Evolutionary conservation across 2,329 filamentous ascomycete species (phyloP).

Genomic region (Alternaria gansuensis): DNA sequence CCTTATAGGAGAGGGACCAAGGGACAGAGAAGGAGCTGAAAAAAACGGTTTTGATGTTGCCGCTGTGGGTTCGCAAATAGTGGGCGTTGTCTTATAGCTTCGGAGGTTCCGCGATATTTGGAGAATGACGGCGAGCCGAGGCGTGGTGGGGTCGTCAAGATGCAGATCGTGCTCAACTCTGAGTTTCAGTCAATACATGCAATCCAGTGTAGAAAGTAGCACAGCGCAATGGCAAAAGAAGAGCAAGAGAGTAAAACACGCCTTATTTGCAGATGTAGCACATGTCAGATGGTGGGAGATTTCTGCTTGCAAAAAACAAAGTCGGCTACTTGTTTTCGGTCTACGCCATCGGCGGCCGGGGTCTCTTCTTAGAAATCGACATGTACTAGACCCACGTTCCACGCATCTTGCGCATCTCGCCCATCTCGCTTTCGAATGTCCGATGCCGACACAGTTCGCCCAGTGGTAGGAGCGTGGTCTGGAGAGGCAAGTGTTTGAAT

Average conservation of each 20-base stretch:
- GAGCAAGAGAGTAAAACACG: slow-evolving; percentile 1
- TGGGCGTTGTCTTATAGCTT: slow-evolving; percentile 33
- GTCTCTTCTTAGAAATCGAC: slow-evolving; percentile 36
- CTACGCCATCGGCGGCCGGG: slow-evolving; percentile 35
- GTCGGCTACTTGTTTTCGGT: slow-evolving; percentile 18
- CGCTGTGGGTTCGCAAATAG: slow-evolving; percentile 24
- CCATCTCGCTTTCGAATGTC: slow-evolving; percentile 12
- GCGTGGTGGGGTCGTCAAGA: slow-evolving; percentile 24
- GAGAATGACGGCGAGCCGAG: slow-evolving; percentile 25
- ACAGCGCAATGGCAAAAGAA: neutral
- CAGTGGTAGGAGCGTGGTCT: slow-evolving; percentile 1
- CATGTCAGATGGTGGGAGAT: slow-evolving; percentile 23
- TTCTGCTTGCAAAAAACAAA: slow-evolving; percentile 24
- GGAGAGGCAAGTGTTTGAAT: slow-evolving; percentile 20
- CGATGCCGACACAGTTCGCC: slow-evolving; percentile 24
- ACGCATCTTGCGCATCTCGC: slow-evolving; percentile 9
- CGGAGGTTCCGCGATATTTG: slow-evolving; percentile 30
- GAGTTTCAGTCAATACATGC: slow-evolving; percentile 10
- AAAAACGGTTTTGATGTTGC: slow-evolving; percentile 23
- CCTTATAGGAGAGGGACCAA: slow-evolving; percentile 21
- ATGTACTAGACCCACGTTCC: slow-evolving; percentile 32
- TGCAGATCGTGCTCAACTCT: slow-evolving; percentile 22
- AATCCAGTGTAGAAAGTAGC: slow-evolving; percentile 19
- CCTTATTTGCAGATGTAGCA: slow-evolving; percentile 18
- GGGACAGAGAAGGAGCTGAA: slow-evolving; percentile 28